These are phyloP conservation scores for Monilinia polystroma DNA, from an alignment of 2,329 filamentous ascomycete genomes.

Conservation along the genomic window DNA sequence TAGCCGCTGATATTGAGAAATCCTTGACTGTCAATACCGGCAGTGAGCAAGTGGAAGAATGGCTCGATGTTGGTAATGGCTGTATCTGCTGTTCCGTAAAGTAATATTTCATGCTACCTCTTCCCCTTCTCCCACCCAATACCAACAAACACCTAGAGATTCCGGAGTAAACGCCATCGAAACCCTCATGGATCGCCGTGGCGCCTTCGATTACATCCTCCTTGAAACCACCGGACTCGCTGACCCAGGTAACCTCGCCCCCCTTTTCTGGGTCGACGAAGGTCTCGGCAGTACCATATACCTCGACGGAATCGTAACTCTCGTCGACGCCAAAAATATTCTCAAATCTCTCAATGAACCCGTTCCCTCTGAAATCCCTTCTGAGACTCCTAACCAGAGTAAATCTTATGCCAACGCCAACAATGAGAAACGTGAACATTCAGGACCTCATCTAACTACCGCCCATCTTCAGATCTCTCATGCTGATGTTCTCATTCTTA, in stretches of 20 bases:
- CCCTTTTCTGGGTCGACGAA: conserved; percentile 96
- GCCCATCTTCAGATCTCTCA: conserved; percentile 97
- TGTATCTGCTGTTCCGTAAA: conserved; percentile 98
- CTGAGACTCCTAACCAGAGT: conserved; percentile 40
- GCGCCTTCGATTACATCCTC: conserved; percentile 94
- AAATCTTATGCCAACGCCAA: conserved; percentile 44
- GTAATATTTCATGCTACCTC: conserved; percentile 45
- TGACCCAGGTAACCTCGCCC: conserved; percentile 92
- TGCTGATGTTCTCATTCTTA: conserved; percentile 90
- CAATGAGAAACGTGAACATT: conserved; percentile 37
- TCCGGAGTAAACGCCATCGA: conserved; percentile 93
- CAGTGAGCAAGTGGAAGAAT: conserved; percentile 82
- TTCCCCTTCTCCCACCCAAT: not conserved
- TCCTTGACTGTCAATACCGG: conserved; percentile 87
- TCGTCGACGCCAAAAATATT: conserved; percentile 95
- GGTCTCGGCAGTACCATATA: conserved; percentile 94
- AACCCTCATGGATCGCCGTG: conserved; percentile 89
- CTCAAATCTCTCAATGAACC: conserved; percentile 76
- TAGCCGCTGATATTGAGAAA: conserved; percentile 89
- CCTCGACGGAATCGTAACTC: conserved; percentile 91
- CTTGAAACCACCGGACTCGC: conserved; percentile 94
- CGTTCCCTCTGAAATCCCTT: conserved; percentile 51
- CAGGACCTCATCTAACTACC: conserved; percentile 76
- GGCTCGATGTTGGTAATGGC: conserved; percentile 93
- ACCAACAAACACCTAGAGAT: conserved; percentile 56